A percentile compares a stretch with the other conserved stretches of the same genome.
Conservation (phyloP, 305 asterid genomes). For the Solanum hybrid region DNA sequence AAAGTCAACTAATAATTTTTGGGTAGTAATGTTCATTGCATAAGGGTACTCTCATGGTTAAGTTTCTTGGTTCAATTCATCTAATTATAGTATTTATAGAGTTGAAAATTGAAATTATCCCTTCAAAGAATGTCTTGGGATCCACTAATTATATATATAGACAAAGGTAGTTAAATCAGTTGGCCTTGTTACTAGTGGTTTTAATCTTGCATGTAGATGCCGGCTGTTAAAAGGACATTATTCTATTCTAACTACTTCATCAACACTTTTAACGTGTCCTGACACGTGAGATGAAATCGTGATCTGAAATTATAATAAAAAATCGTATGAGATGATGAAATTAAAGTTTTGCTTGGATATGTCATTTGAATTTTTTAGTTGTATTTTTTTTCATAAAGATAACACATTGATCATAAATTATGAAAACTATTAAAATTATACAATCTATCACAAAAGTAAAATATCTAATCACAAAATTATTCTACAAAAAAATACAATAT, state of each 20-base stretch:
- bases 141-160: constrained; percentile 1
- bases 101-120: not conserved
- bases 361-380: no score
- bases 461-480: no score
- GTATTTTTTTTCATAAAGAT: not conserved
- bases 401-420: not conserved
- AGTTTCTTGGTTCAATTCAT: constrained; percentile 9
- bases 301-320: no score
- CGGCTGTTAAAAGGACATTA: not conserved
- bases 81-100: not conserved
- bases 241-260: not conserved
- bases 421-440: not conserved
- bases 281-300: no score
- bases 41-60: not conserved
- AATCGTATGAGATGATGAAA: no score
- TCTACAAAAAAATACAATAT: no score
- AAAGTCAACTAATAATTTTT: constrained; percentile 18
- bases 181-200: not conserved
- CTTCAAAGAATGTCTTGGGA: not conserved
- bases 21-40: constrained; percentile 14
- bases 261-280: not conserved
- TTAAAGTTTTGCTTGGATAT: not conserved
- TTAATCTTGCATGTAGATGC: not conserved
- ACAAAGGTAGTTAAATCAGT: not conserved
- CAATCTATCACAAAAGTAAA: no score